These are phyloP conservation scores for Chaetomium fimeti DNA, from an alignment of 495 filamentous ascomycete genomes.

Conservation along the genomic window DNA sequence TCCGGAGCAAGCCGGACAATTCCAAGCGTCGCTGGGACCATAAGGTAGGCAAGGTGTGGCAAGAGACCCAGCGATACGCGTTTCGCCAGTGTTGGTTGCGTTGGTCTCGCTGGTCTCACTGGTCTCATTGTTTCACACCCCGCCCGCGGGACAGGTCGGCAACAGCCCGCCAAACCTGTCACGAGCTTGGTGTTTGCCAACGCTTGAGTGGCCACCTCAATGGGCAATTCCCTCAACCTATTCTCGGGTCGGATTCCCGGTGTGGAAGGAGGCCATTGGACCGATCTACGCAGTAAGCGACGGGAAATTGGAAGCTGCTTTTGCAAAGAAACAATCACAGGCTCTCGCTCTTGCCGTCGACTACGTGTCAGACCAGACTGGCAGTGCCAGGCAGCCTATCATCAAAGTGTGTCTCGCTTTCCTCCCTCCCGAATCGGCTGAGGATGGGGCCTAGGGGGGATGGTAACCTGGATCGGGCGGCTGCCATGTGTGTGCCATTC, in stretches of 20 bases:
- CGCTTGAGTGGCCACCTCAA: neutral
- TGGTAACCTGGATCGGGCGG: neutral
- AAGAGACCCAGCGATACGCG: neutral
- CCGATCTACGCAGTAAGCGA: neutral
- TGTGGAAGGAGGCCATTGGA: neutral
- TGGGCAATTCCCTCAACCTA: neutral
- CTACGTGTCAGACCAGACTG: constrained; percentile 27
- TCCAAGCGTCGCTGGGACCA: too few relatives aligned
- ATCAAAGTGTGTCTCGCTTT: neutral
- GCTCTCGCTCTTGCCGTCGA: neutral
- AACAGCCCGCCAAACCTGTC: neutral
- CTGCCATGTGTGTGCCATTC: neutral
- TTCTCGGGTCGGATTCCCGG: neutral
- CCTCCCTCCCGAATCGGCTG: constrained; percentile 17
- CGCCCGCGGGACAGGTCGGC: neutral
- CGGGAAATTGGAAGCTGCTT: neutral
- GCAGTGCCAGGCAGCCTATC: neutral
- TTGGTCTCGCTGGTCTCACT: neutral
- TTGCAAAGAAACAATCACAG: neutral
- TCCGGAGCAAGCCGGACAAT: too few relatives aligned
- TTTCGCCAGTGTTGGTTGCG: neutral
- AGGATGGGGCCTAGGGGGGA: neutral
- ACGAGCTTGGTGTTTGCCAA: neutral
- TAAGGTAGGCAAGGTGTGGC: neutral
- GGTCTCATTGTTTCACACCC: constrained; percentile 12